Base-by-base conservation (phyloP, 345 rosid species). In the Eucalyptus guilfoylei region DNA sequence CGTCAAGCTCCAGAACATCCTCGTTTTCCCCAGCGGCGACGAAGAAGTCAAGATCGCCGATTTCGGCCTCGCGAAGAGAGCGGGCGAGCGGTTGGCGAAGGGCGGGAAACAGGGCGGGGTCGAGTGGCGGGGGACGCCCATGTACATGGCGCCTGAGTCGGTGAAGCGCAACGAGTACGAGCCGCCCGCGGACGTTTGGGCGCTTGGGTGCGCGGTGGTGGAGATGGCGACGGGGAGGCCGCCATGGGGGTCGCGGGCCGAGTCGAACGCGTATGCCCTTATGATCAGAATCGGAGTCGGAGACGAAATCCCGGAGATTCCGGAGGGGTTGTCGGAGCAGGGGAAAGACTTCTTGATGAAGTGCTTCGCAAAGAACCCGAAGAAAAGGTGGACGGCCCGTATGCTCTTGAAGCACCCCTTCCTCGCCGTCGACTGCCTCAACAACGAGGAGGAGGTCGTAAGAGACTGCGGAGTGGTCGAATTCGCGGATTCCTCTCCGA, bases 81-180 rank as follows among this genome's bases (percentile, higher is more conserved):
- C 87, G 60, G 93, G 81, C 5, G 83, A 72, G 83, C 45, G 83
- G 45, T 72, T 72, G 83, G 3, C 83, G 45, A 72, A 72, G 45
- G n/a, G 52, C 17, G 14, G 34, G 40, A 87, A 40, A 34, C 88
- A 45, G 44, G 87, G 83, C 2, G 86, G 85, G 26, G 58, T 90
- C 49, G 88, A 92, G 93, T 91, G 93, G 88, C 88, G 97, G 87
- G 99, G 99, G 5, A 97, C 99, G 52, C 95, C 96, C 58, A 88
- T 95, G 88, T 96, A 96, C 86, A 91, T 96, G 94, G 95, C 99
- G 62, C 99, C 98, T 9, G 99, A 97, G 87, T 91, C 98, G 0
- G 95, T 96, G 80, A 92, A 88, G 49, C 91, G 93, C n/a, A 93
- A 93, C 88, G 94, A 92, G 62, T 94, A 94, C 80, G 98, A 95